Evolutionary conservation across 2,329 filamentous ascomycete species (phyloP).

Genomic region (Grosmannia serpens): DNA sequence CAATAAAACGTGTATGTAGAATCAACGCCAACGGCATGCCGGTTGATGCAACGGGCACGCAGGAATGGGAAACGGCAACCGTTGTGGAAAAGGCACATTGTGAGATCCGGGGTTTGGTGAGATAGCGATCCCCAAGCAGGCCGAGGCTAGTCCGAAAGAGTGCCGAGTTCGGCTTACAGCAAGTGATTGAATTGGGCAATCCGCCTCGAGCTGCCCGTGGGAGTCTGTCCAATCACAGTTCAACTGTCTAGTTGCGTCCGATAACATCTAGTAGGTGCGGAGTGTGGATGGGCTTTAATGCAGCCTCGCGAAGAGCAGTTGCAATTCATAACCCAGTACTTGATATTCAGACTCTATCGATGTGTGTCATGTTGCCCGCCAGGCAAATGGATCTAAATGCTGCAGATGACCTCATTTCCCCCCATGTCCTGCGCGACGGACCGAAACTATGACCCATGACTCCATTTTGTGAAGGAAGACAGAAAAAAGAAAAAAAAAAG

Average conservation of each 20-base stretch:
- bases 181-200: neutral
- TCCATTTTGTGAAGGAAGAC: neutral
- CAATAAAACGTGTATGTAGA: too few relatives aligned
- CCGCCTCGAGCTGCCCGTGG: neutral
- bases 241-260: too few relatives aligned
- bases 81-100: neutral
- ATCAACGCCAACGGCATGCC: too few relatives aligned
- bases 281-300: too few relatives aligned
- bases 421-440: neutral
- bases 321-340: too few relatives aligned
- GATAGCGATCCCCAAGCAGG: neutral
- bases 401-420: neutral
- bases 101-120: neutral
- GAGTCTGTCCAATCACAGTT: neutral
- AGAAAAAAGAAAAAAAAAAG: neutral
- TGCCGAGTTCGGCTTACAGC: neutral
- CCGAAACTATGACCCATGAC: neutral
- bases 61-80: neutral
- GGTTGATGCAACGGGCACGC: too few relatives aligned
- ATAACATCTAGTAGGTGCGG: too few relatives aligned
- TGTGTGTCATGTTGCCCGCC: neutral
- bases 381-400: neutral
- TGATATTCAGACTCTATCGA: neutral
- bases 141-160: neutral
- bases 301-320: too few relatives aligned